phyloP scores from a whole-genome alignment of 1,139 yeast species.

The Saccharomyces hybrid region DNA sequence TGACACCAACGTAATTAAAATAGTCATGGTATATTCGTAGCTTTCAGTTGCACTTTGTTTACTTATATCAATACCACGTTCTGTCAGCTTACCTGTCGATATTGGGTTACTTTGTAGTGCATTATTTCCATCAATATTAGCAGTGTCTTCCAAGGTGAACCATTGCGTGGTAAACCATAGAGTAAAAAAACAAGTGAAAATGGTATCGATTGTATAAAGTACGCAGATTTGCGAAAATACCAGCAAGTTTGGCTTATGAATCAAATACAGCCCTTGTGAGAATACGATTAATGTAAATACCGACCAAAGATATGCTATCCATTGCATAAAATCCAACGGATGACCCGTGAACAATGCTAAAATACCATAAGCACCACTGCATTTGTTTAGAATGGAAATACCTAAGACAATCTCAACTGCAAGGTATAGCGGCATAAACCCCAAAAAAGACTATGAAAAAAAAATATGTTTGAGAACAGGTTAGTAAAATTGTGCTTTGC shows the following conservation, averaged over 20 bases:
- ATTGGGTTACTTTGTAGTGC: conserved; percentile 9
- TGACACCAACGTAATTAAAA: conserved; percentile 47
- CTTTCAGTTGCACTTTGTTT: conserved; percentile 60
- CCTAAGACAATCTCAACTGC: conserved; percentile 86
- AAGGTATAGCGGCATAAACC: conserved; percentile 60
- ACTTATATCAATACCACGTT: conserved; percentile 18
- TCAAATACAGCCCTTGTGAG: conserved; percentile 48
- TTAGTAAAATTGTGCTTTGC: conserved; percentile 1
- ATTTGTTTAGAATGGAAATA: conserved; percentile 74
- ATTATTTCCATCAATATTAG: conserved; percentile 5
- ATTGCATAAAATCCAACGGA: conserved; percentile 73
- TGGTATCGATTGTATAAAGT: conserved; percentile 58
- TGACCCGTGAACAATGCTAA: conserved; percentile 85
- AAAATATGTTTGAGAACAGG: conserved; percentile 2
- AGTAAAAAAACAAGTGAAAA: conserved; percentile 61
- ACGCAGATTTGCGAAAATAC: conserved; percentile 55
- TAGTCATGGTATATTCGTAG: conserved; percentile 65
- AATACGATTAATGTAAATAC: conserved; percentile 60
- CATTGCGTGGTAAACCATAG: conserved; percentile 67
- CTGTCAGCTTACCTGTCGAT: conserved; percentile 8
- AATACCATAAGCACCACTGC: conserved; percentile 83
- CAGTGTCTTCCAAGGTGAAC: conserved; percentile 44
- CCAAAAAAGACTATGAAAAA: conserved; percentile 23
- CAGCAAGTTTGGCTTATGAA: conserved; percentile 42
- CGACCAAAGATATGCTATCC: conserved; percentile 70